Base-by-base conservation (phyloP, 1,284 basidiomycete genomes). In the Malassezia brasiliensis region DNA sequence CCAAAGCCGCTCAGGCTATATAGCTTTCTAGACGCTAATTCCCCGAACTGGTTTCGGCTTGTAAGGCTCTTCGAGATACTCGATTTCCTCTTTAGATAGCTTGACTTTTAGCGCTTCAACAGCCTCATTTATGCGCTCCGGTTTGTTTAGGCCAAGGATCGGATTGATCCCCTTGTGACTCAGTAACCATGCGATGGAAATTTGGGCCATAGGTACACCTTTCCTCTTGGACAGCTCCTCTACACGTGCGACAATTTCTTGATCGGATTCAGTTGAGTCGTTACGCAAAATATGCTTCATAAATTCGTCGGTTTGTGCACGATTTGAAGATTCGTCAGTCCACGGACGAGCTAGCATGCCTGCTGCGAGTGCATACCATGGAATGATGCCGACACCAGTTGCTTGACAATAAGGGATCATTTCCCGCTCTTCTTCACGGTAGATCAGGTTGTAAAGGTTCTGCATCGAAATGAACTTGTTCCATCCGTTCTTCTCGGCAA, bases 381-480 rank as follows among this genome's bases (percentile, higher is more conserved):
- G 75, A 25, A 77, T 76, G 25, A 75, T 62, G 8, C 78, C 77
- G 22, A 79, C 79, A 20, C 79, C 80, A 14, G 79, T 70, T 56
- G 73, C 76, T 9, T 77, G 74, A 67, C 79, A 80, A 67, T 79
- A 81, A 2, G 83, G 82, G 66, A 82, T 79, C 83, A 85, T 84
- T 71, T 85, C 83, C 10, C 82, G 76, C 66, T 83, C 83, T 60
- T 84, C 83, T 62, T 85, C 83, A 17, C 83, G 77, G 60, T 84
- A 84, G 11, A 81, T 55, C 2, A 81, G 65, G 40, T 69, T 79
- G 65, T 82, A 79, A 50, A 81, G 81, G 68, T 84, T 83, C 69
- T 86, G 85, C 84, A 85, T 85, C 11, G 80, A 79, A 9, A 77
- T 62, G 49, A 78, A 79, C 40, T 56, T 56, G 45, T 37, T 30